Evolutionary conservation across 2,329 filamentous ascomycete species (phyloP).

Genomic region (Epichloe scottii): DNA sequence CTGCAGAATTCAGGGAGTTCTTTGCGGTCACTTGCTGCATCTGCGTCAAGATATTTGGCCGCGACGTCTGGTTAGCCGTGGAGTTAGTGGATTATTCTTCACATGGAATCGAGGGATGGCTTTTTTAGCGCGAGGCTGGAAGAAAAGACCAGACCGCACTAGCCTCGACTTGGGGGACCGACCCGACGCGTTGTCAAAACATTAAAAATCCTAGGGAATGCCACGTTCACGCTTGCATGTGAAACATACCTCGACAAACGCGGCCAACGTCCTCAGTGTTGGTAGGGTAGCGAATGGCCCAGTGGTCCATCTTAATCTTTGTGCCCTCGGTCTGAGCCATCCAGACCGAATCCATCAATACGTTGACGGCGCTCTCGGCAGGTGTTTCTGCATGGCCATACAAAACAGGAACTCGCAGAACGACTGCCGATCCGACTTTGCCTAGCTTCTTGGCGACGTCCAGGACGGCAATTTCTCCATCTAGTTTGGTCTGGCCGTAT

Average conservation of each 20-base stretch:
- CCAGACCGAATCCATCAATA: slow-evolving; percentile 64
- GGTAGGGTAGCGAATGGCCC: slow-evolving; percentile 73
- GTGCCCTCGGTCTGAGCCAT: slow-evolving; percentile 53
- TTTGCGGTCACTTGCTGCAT: slow-evolving; percentile 30
- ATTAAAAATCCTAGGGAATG: background rate
- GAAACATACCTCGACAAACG: slow-evolving; percentile 50
- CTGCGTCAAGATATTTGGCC: slow-evolving; percentile 47
- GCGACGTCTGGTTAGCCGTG: slow-evolving; percentile 46
- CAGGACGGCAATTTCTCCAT: slow-evolving; percentile 53
- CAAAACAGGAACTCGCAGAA: slow-evolving; percentile 70
- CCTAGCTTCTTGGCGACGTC: slow-evolving; percentile 38
- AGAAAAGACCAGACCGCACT: background rate
- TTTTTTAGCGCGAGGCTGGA: background rate
- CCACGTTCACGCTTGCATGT: background rate
- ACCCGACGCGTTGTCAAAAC: background rate
- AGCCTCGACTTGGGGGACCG: background rate
- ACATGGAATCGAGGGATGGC: background rate
- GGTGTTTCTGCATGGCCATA: slow-evolving; percentile 64
- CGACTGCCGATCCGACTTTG: slow-evolving; percentile 45
- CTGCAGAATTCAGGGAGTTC: slow-evolving; percentile 57
- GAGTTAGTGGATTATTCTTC: background rate
- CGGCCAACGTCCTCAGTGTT: slow-evolving; percentile 79
- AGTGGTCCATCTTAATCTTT: slow-evolving; percentile 71
- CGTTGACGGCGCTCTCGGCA: slow-evolving; percentile 72
- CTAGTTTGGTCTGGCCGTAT: slow-evolving; percentile 52